Evolutionary conservation across 2,329 filamentous ascomycete genomes (phyloP), one percentile per base, ranked within the genome.

Genomic region (Beauveria brongniartii): DNA sequence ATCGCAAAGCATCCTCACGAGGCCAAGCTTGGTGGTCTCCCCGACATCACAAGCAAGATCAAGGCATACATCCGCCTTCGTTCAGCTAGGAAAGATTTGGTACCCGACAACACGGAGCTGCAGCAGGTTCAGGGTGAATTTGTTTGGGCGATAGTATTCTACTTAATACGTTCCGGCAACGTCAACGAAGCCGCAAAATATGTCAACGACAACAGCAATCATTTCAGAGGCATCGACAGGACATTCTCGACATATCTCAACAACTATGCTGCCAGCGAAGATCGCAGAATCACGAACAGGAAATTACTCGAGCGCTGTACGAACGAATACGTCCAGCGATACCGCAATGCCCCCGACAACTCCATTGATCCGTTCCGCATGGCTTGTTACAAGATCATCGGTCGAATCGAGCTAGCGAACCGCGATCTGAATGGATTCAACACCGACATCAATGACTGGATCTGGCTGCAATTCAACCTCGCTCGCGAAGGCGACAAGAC

Each of bases 371-470:
- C 94, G 28, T 99, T 95, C 77, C 87, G 92, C 59, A 92, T 96
- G 86, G 92, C 93, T 53, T 97, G 94, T 73, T 97, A 97, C 81
- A 97, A 99, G 80, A 87, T 99, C 64, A 89, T 99, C 67, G 94
- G 95, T 51, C 91, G 86, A 51, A 88, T 86, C 67, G 86, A 88
- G 68, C 76, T 89, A 28, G 79, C 77, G 69, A 86, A 86, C 72
- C 82, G 86, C 64, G 84, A 80, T 66, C 73, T 89, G 34, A 84
- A 87, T 26, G 82, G 82, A 51, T 75, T 89, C 41, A 83, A 83
- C 67, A 84, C 81, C 16, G 83, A 86, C 62, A 83, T 88, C 62
- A 83, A 87, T 68, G 86, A 89, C 73, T 89, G 85, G 83, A 82
- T 87, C 69, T 89, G 86, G 86, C 78, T 89, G 61, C 86, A 89